phyloP scores from a whole-genome alignment of 31 red algal species.

The Asparagopsis taxiformis region DNA sequence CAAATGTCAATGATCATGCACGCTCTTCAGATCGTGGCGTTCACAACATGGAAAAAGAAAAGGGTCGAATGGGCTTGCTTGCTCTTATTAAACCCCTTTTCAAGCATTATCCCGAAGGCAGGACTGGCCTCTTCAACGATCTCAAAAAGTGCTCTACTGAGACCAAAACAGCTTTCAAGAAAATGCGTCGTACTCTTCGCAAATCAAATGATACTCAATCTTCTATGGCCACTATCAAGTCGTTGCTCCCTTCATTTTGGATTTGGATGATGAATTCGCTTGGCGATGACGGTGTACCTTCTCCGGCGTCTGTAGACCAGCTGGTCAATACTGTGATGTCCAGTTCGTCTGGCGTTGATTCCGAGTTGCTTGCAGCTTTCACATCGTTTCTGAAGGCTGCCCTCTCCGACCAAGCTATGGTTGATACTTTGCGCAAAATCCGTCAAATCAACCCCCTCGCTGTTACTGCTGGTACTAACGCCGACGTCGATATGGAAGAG shows the following conservation, averaged over 20 bases:
- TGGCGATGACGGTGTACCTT: background rate
- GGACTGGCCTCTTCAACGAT: background rate
- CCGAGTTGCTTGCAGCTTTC: background rate
- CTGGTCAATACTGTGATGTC: background rate
- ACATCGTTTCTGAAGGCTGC: background rate
- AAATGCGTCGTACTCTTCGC: background rate
- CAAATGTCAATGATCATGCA: background rate
- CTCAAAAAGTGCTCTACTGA: background rate
- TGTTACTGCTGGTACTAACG: background rate
- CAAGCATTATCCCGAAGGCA: background rate
- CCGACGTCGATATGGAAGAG: background rate
- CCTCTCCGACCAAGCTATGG: background rate
- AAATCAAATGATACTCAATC: background rate
- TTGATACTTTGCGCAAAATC: background rate
- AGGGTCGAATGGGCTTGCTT: background rate
- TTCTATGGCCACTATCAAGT: background rate
- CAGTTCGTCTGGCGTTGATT: background rate
- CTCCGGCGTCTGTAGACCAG: background rate
- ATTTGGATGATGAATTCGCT: background rate
- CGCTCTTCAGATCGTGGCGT: background rate
- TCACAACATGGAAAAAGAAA: background rate
- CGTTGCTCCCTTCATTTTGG: background rate
- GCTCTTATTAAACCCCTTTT: background rate
- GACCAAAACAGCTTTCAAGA: background rate
- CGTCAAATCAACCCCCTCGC: background rate